Evolutionary conservation across 208 protist species (phyloP), one percentile per base, ranked within the genome.

Genomic region (Leishmania martiniquensis): DNA sequence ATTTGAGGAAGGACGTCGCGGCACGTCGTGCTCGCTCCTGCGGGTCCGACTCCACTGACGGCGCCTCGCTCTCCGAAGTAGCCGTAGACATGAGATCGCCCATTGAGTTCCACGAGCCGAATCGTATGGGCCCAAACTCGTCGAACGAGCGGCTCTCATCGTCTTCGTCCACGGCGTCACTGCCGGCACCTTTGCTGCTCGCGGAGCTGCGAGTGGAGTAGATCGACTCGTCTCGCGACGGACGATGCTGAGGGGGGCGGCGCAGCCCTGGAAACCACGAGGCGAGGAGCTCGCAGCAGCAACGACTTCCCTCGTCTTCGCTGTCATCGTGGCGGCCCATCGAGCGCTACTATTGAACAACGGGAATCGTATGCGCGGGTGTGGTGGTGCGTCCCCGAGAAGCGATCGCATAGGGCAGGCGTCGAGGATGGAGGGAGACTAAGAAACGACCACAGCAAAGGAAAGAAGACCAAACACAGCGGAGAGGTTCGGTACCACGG

Each of bases 1-100:
- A 81, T 59, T 70, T 68, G 66, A 81, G 59, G 42, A 81, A 81
- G 1, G 77, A 81, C 47, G 54, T 49, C 13, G 77, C 69, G 1
- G 77, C 77, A 2, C 70, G 55, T 6, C 77, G 77, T 4, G 69
- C 77, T 0, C 69, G 77, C 59, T 81, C 77, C 10, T 81, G 47
- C 20, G 77, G 69, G 77, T 81, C 77, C 15, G 70, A 76, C 47
- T 81, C 77, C 1, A 45, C 57, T 7, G 77, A 75, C 15, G 44
- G 42, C 29, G 52, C 66, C 2, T 45, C 77, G 59, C 76, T 80
- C 3, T 75, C 57, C 25, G 55, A 70, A 49, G 44, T 75, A 17
- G 20, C 44, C 37, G 62, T 25, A 20, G 62, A 44, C 17, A 13
- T 12, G 4, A 68, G 32, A 29, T 45, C 37, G 37, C 20, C 62